phyloP scores from a whole-genome alignment of 768 basidiomycete genomes.

The Serendipita sp. region DNA sequence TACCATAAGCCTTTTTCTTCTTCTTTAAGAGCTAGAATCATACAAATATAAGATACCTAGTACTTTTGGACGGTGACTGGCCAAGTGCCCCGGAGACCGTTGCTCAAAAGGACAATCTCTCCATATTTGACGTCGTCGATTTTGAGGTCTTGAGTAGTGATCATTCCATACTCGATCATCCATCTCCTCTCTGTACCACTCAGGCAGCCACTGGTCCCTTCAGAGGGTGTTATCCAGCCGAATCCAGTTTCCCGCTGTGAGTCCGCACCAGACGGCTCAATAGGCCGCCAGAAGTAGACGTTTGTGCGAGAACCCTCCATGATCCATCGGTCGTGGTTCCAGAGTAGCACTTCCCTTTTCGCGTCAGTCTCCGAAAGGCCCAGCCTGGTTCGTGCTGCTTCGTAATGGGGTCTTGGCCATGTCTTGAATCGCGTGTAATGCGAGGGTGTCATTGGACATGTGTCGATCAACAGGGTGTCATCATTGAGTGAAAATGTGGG shows the following conservation, averaged over 20 bases:
- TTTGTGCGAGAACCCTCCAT: slow-evolving; percentile 61
- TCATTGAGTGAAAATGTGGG: neutral
- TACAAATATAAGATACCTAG: no score
- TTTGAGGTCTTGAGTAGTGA: slow-evolving; percentile 34
- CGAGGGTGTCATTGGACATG: slow-evolving; percentile 33
- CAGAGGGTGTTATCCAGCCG: slow-evolving; percentile 50
- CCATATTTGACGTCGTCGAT: slow-evolving; percentile 29
- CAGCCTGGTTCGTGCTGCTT: slow-evolving; percentile 43
- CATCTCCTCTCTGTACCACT: slow-evolving; percentile 52
- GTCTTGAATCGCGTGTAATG: slow-evolving; percentile 57
- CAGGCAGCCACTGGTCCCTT: slow-evolving; percentile 43
- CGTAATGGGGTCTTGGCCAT: slow-evolving; percentile 41
- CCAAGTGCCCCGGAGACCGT: slow-evolving; percentile 16
- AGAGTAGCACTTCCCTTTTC: slow-evolving; percentile 43
- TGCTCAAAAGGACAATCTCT: slow-evolving; percentile 56
- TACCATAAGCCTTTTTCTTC: no score
- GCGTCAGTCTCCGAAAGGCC: slow-evolving; percentile 21
- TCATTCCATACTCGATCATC: slow-evolving; percentile 41
- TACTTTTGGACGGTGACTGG: neutral
- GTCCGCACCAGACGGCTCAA: neutral
- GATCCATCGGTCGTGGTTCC: slow-evolving; percentile 31
- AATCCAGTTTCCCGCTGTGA: slow-evolving; percentile 9
- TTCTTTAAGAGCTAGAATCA: no score
- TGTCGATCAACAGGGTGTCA: slow-evolving; percentile 32
- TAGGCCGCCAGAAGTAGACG: slow-evolving; percentile 41